Conservation (phyloP, 2,329 filamentous ascomycete genomes). For the Colletotrichum sp. region DNA sequence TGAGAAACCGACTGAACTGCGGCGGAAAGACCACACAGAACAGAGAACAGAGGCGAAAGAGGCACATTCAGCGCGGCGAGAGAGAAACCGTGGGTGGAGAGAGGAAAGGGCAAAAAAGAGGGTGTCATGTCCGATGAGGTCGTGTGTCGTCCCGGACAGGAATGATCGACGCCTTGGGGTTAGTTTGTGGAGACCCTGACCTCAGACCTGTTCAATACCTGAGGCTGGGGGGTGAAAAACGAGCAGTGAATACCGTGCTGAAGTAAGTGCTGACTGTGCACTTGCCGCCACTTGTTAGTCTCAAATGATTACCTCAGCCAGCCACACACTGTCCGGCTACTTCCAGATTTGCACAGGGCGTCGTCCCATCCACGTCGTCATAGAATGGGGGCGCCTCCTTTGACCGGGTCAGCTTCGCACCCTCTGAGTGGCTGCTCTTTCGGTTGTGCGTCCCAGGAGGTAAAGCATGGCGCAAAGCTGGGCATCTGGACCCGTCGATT, state of each 20-base stretch:
- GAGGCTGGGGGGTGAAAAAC: background rate
- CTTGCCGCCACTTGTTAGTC: no score
- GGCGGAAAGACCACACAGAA: background rate
- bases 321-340: background rate
- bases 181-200: conserved; percentile 11
- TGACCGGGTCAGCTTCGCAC: background rate
- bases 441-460: background rate
- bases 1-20: background rate
- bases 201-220: conserved; percentile 22
- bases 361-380: conserved; percentile 1
- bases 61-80: background rate
- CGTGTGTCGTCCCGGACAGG: conserved; percentile 18
- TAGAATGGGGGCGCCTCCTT: conserved; percentile 7
- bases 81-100: background rate
- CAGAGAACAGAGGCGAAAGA: background rate
- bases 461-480: conserved; percentile 2
- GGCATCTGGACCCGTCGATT: background rate
- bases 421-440: background rate
- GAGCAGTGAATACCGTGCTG: background rate
- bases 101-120: background rate
- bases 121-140: conserved; percentile 22
- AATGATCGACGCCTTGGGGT: conserved; percentile 18
- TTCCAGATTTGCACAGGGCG: background rate
- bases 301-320: background rate
- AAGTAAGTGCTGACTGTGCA: background rate